Evolutionary conservation across 1,284 basidiomycete genomes (phyloP).

Genomic region (Lentinula novae-zelandiae): DNA sequence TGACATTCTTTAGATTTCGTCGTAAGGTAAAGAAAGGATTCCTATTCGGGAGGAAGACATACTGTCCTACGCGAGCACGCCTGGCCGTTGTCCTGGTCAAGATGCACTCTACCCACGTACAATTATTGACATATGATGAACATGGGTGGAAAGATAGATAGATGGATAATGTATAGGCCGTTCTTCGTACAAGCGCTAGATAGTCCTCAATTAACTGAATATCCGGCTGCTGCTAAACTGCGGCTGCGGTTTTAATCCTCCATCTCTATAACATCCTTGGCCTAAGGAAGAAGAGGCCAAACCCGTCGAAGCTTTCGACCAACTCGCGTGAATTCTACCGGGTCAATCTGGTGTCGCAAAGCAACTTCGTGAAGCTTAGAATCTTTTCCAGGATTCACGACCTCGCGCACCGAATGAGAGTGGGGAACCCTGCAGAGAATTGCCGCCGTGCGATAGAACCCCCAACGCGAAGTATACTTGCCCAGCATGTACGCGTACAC

Average conservation of each 20-base stretch:
- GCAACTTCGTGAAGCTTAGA: constrained; percentile 4
- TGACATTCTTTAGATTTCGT: too few species aligned
- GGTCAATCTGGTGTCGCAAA: constrained; percentile 6
- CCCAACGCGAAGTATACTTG: constrained; percentile 5
- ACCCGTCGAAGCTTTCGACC: not conserved
- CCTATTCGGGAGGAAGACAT: too few species aligned
- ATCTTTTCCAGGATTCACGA: constrained; percentile 6
- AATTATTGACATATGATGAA: too few species aligned
- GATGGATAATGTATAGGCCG: too few species aligned
- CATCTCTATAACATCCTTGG: too few species aligned
- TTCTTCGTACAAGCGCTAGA: too few species aligned
- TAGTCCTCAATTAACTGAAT: too few species aligned
- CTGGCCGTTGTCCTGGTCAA: too few species aligned
- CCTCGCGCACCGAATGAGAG: not conserved
- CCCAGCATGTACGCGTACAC: constrained; percentile 4
- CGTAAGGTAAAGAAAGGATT: too few species aligned
- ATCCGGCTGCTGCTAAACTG: not conserved
- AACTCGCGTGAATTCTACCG: constrained; percentile 4
- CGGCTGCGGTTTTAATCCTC: not conserved
- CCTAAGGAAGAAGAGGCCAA: constrained; percentile 7
- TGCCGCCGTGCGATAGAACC: constrained; percentile 5
- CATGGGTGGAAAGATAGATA: too few species aligned
- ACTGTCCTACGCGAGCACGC: too few species aligned
- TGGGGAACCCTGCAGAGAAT: constrained; percentile 5
- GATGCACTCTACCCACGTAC: too few species aligned